phyloP scores from a whole-genome alignment of 73 alveolate genomes.

The Paramecium octaurelia region DNA sequence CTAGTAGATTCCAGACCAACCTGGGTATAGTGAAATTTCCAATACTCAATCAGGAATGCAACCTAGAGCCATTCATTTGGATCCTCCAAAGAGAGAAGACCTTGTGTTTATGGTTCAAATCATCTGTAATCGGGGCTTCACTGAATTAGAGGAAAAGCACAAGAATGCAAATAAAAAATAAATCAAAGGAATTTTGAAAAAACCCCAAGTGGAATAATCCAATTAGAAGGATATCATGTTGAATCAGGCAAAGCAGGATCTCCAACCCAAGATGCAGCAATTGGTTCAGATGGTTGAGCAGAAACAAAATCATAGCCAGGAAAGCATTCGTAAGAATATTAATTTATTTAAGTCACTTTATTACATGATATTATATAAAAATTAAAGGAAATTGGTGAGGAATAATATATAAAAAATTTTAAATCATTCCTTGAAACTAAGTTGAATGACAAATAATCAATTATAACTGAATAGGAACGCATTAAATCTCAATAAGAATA shows the following conservation, averaged over 20 bases:
- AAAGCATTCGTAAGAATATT: neutral
- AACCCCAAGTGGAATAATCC: neutral
- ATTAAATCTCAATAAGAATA: neutral
- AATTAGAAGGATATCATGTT: neutral
- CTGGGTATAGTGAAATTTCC: neutral
- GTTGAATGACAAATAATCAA: neutral
- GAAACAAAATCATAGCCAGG: conserved; percentile 10
- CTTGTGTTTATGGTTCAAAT: neutral
- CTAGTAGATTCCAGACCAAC: neutral
- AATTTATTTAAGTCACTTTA: neutral
- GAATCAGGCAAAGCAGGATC: neutral
- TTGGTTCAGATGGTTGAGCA: neutral
- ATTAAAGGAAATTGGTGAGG: conserved; percentile 39
- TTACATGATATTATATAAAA: conserved; percentile 39
- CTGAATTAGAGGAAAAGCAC: neutral
- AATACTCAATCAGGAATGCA: neutral
- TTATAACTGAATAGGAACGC: neutral
- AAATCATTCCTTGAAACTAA: neutral
- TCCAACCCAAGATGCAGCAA: neutral
- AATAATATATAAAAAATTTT: conserved; percentile 19
- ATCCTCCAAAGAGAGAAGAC: conserved; percentile 49
- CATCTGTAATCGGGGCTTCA: neutral
- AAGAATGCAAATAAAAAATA: neutral
- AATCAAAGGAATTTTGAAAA: conserved; percentile 15
- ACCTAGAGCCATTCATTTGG: neutral